Conservation (phyloP, 2,329 filamentous ascomycete genomes). For the Pseudocercospora macadamiae region DNA sequence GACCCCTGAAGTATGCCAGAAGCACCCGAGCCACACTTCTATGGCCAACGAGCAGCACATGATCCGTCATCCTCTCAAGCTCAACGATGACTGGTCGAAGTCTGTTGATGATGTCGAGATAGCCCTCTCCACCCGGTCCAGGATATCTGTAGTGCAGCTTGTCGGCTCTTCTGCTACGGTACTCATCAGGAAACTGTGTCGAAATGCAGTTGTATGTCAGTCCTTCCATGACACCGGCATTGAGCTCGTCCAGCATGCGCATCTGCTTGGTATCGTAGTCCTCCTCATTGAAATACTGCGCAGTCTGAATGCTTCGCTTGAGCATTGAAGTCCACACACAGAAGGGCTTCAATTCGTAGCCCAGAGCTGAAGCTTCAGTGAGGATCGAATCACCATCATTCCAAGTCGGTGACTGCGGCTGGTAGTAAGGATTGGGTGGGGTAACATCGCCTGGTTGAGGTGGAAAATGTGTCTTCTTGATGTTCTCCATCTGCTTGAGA, state of each 20-base stretch:
- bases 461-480: constrained; percentile 79
- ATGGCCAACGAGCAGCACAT: constrained; percentile 89
- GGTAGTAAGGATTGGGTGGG: constrained; percentile 87
- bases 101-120: constrained; percentile 94
- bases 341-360: constrained; percentile 73
- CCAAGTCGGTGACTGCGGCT: constrained; percentile 44
- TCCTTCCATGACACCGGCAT: constrained; percentile 89
- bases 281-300: constrained; percentile 89
- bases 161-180: constrained; percentile 74
- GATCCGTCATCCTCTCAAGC: constrained; percentile 94
- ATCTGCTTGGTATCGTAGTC: constrained; percentile 90
- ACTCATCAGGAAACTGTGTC: constrained; percentile 77
- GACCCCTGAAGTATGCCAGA: constrained; percentile 93
- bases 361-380: constrained; percentile 37
- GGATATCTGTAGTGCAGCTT: constrained; percentile 98
- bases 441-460: constrained; percentile 88
- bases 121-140: constrained; percentile 92
- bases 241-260: constrained; percentile 79
- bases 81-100: constrained; percentile 94
- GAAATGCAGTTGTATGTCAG: constrained; percentile 93
- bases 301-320: constrained; percentile 83
- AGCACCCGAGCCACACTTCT: constrained; percentile 89
- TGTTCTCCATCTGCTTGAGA: constrained; percentile 76
- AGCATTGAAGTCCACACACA: constrained; percentile 99
- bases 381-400: constrained; percentile 17